Evolutionary conservation across 108 stramenopile genomes (phyloP), one percentile per base, ranked within the genome.

Genomic region (Schizochytrium sp.): DNA sequence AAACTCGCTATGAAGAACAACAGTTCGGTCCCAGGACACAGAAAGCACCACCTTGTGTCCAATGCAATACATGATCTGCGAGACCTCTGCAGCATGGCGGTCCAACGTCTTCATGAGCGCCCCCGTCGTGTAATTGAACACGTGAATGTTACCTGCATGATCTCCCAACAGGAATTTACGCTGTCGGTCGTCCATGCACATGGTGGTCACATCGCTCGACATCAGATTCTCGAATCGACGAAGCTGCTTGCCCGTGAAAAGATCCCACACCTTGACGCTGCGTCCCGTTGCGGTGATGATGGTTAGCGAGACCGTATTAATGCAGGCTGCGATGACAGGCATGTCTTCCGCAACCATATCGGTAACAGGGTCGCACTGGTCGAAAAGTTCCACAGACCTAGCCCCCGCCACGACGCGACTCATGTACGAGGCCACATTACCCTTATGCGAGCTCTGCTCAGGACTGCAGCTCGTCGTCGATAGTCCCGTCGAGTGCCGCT

Each of bases 271-370:
- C 90, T 92, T 92, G 16, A 91, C 69, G 55, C 48, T 89, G 18
- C 87, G 53, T 6, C 69, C 89, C 5, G 90, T 58, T 16, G 57
- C 90, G 5, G 93, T 92, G 14, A 93, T 45, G 60, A 94, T 91
- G 19, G 89, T 92, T 44, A 92, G 91, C 5, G 87, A 72, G 19
- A 87, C 72, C 44, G 60, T 60, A 90, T 92, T 94, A 63, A 92
- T 91, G 71, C 90, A 76, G 4, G 89, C 90, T 53, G 89, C 89
- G 23, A 88, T 88, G 16, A 93, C 87, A 14, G 92, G 91, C 21
- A 92, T 90, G 72, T 90, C 89, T 51, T 94, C 93, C n/a, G 93
- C 93, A 23, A 93, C 92, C 44, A 91, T 90, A 55, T 94, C 93
- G 21, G 55, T 91, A 29, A 90, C 90, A 34, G 63, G 87, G 43